phyloP scores from a whole-genome alignment of 73 alveolate species.

The Paramecium pentaurelia region DNA sequence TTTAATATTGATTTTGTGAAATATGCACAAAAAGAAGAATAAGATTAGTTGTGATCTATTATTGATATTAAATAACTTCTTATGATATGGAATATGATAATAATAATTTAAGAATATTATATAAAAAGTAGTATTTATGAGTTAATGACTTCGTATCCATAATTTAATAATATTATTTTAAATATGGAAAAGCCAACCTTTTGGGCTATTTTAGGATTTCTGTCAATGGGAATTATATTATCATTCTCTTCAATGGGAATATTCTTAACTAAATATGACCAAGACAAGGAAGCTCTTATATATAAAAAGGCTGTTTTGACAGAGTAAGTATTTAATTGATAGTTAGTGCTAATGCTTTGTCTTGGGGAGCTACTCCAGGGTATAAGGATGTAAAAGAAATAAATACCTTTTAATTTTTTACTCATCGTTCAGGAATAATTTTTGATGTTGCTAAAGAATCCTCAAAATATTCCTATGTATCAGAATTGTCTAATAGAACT shows the following conservation, averaged over 20 bases:
- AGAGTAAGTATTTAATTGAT: background rate
- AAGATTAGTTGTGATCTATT: background rate
- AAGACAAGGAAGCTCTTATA: background rate
- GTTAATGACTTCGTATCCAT: background rate
- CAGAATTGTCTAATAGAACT: conserved; percentile 10
- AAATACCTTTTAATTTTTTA: background rate
- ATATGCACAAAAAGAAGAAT: background rate
- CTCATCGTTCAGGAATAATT: background rate
- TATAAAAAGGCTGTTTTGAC: background rate
- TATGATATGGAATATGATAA: background rate
- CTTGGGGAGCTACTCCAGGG: conserved; percentile 46
- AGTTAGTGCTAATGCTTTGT: background rate
- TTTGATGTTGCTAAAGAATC: background rate
- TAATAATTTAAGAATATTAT: background rate
- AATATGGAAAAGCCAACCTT: conserved; percentile 27
- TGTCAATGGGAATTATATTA: conserved; percentile 14
- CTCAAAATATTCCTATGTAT: background rate
- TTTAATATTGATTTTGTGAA: background rate
- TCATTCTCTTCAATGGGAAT: conserved; percentile 1
- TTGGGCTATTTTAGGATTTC: background rate
- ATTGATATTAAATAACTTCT: background rate
- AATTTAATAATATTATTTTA: conserved; percentile 21
- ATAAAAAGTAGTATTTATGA: background rate
- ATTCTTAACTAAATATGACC: background rate
- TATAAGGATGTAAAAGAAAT: background rate